Evolutionary conservation across 768 basidiomycete genomes (phyloP).

Genomic region (Hypholoma fasciculare): DNA sequence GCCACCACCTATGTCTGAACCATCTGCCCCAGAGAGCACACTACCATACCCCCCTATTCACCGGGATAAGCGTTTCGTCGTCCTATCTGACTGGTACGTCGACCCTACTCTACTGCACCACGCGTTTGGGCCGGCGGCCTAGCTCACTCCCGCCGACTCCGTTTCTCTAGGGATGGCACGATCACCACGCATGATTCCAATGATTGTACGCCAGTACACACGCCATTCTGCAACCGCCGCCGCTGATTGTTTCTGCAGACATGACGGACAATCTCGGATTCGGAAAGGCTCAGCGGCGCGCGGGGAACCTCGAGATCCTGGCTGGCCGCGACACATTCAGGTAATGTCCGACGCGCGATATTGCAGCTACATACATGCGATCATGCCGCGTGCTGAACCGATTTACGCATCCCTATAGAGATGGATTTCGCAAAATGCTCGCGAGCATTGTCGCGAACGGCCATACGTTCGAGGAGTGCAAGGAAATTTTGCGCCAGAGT

Average conservation of each 20-base stretch:
- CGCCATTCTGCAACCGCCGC: not conserved
- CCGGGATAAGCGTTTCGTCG: conserved; percentile 79
- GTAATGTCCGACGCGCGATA: conserved; percentile 26
- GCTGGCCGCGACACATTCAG: conserved; percentile 70
- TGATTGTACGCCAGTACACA: conserved; percentile 60
- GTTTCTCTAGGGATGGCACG: conserved; percentile 74
- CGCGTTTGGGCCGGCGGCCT: not conserved
- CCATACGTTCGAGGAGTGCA: conserved; percentile 85
- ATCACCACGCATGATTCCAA: conserved; percentile 94
- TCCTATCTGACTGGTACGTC: conserved; percentile 87
- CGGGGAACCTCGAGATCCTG: conserved; percentile 73
- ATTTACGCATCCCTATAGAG: conserved; percentile 43
- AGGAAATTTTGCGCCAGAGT: conserved; percentile 74
- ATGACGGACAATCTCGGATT: conserved; percentile 91
- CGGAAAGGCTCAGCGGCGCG: conserved; percentile 71
- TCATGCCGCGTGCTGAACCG: not conserved
- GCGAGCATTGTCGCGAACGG: conserved; percentile 73
- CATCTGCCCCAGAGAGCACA: conserved; percentile 52
- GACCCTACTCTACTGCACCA: conserved; percentile 6
- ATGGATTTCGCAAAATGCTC: conserved; percentile 88
- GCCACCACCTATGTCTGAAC: conserved; percentile 27
- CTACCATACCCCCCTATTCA: conserved; percentile 83
- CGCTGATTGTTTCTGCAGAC: conserved; percentile 41
- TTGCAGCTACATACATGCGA: too few relatives aligned
- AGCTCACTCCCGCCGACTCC: not conserved